Evolutionary conservation across 768 basidiomycete species (phyloP), one percentile per base, ranked within the genome.

Genomic region (Piloderma croceum): DNA sequence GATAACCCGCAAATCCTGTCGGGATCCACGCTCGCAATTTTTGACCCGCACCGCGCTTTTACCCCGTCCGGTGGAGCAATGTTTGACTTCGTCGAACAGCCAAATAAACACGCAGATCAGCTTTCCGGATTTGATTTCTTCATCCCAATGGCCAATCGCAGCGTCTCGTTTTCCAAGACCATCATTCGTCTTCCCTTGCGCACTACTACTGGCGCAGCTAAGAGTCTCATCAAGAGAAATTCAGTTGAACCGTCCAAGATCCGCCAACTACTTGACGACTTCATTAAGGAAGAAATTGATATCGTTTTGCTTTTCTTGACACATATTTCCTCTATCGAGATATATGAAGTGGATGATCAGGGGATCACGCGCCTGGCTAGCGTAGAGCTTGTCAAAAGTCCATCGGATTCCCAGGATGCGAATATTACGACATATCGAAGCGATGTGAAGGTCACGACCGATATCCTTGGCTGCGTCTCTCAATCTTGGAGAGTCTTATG

Each of bases 1-100:
- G 74, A 77, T 48, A 64, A 56, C 9, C 72, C 72, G 0, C 71
- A 76, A 52, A 64, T 75, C 18, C 52, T 75, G 2, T 77, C 74
- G 0, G 65, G 56, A 3, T 32, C 54, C 4, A 51, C 47, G 2
- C 47, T 77, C 5, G 67, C 58, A 1, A 61, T 74, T 18, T 62
- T 74, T 12, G 73, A 75, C 40, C 73, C 73, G 1, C 58, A 68
- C 31, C 46, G 56, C 13, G 41, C 34, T 12, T 61, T 63, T 39
- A 46, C 51, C 7, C 41, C 46, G 10, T 55, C 57, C 6, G 62
- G 61, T 2, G 67, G 69, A 24, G 49, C 48, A 11, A 59, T 46
- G 44, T 39, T 65, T 15, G 46, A 62, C 17, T 49, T 71, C 7
- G 44, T 55, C 2, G 44, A 61, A 6, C 38, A 37, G 2, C 33